phyloP scores from a whole-genome alignment of 345 rosid genomes.

The Pistacia vera region DNA sequence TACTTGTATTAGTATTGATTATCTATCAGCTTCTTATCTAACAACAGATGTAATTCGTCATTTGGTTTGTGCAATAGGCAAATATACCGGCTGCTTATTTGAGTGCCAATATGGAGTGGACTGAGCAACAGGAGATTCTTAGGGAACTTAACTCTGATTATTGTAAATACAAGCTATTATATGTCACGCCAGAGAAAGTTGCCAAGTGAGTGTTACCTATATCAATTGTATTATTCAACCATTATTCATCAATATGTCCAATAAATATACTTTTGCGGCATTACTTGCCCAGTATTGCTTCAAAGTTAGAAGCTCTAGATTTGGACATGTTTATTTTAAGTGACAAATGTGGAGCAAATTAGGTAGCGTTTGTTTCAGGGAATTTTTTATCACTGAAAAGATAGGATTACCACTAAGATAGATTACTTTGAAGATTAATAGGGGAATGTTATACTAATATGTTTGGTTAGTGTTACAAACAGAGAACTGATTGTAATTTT shows the following conservation, averaged over 20 bases:
- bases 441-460: too few species aligned
- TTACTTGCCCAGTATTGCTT: conserved; percentile 1
- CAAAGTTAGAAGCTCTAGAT: conserved; percentile 3
- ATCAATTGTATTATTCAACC: conserved; percentile 6
- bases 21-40: conserved; percentile 15
- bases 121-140: conserved; percentile 89
- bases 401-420: too few species aligned
- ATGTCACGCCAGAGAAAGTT: conserved; percentile 98
- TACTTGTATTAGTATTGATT: conserved; percentile 2
- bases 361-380: too few species aligned
- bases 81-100: conserved; percentile 24
- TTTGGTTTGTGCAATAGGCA: conserved; percentile 49
- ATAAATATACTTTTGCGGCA: background rate
- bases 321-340: background rate
- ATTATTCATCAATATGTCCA: background rate
- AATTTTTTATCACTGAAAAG: too few species aligned
- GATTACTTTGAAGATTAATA: too few species aligned
- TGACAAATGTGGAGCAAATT: background rate
- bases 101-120: conserved; percentile 73
- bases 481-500: too few species aligned
- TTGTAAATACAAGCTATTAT: conserved; percentile 83
- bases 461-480: too few species aligned
- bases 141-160: conserved; percentile 81
- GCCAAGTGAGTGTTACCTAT: conserved; percentile 70
- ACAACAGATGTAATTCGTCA: background rate